These are phyloP conservation scores for Fusarium pininemorale DNA, from an alignment of 2,329 filamentous ascomycete species.

Conservation along the genomic window DNA sequence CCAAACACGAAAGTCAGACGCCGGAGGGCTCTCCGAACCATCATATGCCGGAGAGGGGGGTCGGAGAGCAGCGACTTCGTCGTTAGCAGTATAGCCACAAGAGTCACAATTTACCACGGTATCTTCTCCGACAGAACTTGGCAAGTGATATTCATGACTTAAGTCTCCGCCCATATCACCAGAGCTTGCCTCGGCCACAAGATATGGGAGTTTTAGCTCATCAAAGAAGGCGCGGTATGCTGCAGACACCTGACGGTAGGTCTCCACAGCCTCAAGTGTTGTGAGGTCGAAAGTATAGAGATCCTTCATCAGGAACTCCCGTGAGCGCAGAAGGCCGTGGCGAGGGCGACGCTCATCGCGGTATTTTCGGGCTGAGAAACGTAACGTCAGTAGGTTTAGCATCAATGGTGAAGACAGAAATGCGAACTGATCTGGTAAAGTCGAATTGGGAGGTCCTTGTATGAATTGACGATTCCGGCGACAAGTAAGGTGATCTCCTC, in stretches of 20 bases:
- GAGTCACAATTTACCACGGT: conserved; percentile 77
- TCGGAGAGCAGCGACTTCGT: conserved; percentile 75
- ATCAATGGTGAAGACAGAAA: background rate
- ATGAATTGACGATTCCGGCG: conserved; percentile 76
- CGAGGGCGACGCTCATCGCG: conserved; percentile 90
- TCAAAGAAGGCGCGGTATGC: conserved; percentile 83
- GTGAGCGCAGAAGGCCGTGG: conserved; percentile 84
- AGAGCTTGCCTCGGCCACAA: conserved; percentile 89
- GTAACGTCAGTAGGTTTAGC: conserved; percentile 34
- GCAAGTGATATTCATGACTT: conserved; percentile 94
- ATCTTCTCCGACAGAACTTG: conserved; percentile 84
- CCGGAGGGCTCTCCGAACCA: background rate
- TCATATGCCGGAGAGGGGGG: background rate
- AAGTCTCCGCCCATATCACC: conserved; percentile 95
- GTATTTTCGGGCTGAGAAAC: conserved; percentile 79
- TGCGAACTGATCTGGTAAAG: conserved; percentile 84
- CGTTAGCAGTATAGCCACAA: conserved; percentile 84
- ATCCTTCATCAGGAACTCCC: conserved; percentile 98
- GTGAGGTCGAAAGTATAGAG: conserved; percentile 92
- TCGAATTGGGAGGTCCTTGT: conserved; percentile 85
- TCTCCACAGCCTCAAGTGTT: conserved; percentile 73
- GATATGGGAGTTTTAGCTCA: conserved; percentile 82
- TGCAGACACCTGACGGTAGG: conserved; percentile 77
- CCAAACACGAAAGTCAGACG: conserved; percentile 57
- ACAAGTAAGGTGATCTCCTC: conserved; percentile 93